Base-by-base conservation (phyloP, 768 basidiomycete species). In the Dacryopinax spathularia region DNA sequence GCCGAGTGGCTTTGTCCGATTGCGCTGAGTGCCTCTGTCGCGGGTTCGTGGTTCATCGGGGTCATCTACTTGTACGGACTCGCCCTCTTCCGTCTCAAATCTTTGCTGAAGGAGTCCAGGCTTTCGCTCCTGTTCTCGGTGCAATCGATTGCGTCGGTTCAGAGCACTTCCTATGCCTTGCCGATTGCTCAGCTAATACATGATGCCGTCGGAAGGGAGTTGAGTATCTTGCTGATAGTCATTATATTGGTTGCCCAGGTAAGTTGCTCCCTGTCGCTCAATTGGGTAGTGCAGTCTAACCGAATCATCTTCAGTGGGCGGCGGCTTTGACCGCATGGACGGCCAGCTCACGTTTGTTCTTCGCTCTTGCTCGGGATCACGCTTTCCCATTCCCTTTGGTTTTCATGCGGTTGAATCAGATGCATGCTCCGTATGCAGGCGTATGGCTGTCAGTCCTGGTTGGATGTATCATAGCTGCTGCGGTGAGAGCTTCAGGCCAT, bases 321-420 rank as follows among this genome's bases (percentile, higher is more conserved):
- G 82, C 82, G 12, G 77, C 82, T 2, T 77, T 81, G 60, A 82
- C 82, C 13, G 81, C 81, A 33, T 83, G 81, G 69, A 82, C 82
- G 0, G 81, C 82, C 48, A 81, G 81, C 67, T 83, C 82, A 27
- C 73, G 82, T 25, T 66, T 84, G 61, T 79, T 82, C 70, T 84
- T 82, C 63, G 82, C 82, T 31, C 73, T 82, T 13, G 81, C 82
- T 39, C 71, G 82, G 63, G 82, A 82, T 69, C 73, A 81, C 64
- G 81, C 80, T 9, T 74, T 82, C 60, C 82, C 81, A 1, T 69
- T 76, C 63, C 82, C 77, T 68, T 64, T 68, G 34, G 69, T 69
- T 44, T 84, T 81, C 65, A 81, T 80, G 79, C 71, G 73, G 9
- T 75, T 82, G 56, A 83, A 81, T 67, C 72, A 78, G 34, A 80